These are phyloP conservation scores for Volvox reticuliferus DNA, from an alignment of 139 green algal genomes.

Conservation along the genomic window DNA sequence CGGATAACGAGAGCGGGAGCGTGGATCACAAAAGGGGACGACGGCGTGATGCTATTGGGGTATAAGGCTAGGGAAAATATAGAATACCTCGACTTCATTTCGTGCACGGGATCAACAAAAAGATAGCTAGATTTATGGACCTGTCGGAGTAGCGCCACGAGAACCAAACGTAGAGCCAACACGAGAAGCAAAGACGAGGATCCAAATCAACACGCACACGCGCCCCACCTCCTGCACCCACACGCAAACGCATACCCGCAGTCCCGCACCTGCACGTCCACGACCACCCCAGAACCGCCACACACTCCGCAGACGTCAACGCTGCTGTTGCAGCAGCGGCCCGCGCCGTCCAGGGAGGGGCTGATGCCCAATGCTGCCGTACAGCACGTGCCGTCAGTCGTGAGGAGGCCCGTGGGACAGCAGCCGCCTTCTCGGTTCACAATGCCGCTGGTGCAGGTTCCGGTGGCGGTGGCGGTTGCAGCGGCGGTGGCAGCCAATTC, in stretches of 20 bases:
- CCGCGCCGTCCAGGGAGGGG: slow-evolving; percentile 35
- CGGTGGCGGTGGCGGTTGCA: not conserved
- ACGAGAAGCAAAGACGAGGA: no score
- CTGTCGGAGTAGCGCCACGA: no score
- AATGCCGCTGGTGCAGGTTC: slow-evolving; percentile 43
- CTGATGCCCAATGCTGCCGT: not conserved
- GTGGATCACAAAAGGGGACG: not conserved
- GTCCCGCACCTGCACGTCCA: slow-evolving; percentile 59
- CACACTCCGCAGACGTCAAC: slow-evolving; percentile 77
- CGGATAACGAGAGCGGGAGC: not conserved
- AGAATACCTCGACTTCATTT: no score
- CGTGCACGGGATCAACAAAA: no score
- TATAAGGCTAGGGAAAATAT: no score
- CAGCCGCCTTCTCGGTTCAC: slow-evolving; percentile 42
- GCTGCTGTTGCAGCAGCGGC: slow-evolving; percentile 63
- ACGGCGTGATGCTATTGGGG: no score
- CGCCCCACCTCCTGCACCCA: no score
- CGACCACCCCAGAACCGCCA: slow-evolving; percentile 51
- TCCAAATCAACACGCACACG: no score
- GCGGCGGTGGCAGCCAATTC: not conserved
- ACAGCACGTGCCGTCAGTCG: slow-evolving; percentile 53
- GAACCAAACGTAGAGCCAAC: no score
- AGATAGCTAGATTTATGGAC: no score
- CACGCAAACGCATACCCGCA: no score
- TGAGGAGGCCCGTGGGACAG: slow-evolving; percentile 48